Evolutionary conservation across 2,329 filamentous ascomycete genomes (phyloP), one percentile per base, ranked within the genome.

Genomic region (Fusarium bulbicola): DNA sequence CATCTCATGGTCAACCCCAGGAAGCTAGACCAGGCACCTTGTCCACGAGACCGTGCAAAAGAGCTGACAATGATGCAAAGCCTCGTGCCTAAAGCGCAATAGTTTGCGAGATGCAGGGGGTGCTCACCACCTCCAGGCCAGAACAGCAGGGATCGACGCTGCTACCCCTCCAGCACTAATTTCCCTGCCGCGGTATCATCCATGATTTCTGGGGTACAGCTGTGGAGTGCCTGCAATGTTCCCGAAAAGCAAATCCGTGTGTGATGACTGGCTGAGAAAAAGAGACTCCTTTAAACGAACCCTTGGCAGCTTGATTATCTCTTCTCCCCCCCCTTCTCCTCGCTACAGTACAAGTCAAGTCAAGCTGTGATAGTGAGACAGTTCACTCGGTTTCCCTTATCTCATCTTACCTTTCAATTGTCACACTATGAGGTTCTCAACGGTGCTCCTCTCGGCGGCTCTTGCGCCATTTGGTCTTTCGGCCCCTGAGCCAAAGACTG

Each of bases 381-480:
- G 45, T n/a, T 46, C 21, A 37, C n/a, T 30, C 32, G 18, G 46
- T n/a, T 40, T 28, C 46, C 46, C 46, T 57, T 50, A 53, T 50
- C 46, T 49, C 16, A 42, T 16, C 53, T 34, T 58, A 46, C 14
- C 24, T n/a, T 42, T 39, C 46, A 16, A 37, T 34, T 40, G 49
- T 24, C 72, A 73, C n/a, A n/a, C 36, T 59, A 84, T 84, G 83
- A 77, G 80, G 73, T 82, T 84, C 76, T 80, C 77, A 50, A 79
- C 76, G 42, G 56, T 84, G 50, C 68, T 84, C 45, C 65, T 82
- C 28, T 75, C 80, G 63, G 79, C 80, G 40, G 32, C 32, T 34
- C 53, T 84, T 63, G 75, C 78, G 66, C 82, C 83, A 18, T 73
- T 77, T 58, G 75, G 79, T 70, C 72, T 84, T 43, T 67, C 82